phyloP scores from a whole-genome alignment of 2,329 filamentous ascomycete genomes.

The Cryphonectria japonica region DNA sequence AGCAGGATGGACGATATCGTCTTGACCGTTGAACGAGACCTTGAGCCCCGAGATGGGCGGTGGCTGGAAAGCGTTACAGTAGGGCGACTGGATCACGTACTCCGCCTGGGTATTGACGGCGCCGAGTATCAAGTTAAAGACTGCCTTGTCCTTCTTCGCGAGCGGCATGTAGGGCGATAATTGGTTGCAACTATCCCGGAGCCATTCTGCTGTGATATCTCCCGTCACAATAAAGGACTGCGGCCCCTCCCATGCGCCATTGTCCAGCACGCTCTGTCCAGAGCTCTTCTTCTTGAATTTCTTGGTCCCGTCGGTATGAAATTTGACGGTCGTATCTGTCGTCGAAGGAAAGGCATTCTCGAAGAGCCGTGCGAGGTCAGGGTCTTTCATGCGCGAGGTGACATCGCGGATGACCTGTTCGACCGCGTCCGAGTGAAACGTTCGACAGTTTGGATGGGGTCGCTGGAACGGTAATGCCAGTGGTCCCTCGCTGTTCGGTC shows the following conservation, averaged over 20 bases:
- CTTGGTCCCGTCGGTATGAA: constrained; percentile 70
- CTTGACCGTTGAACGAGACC: constrained; percentile 76
- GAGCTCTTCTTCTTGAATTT: constrained; percentile 43
- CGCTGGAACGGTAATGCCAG: constrained; percentile 84
- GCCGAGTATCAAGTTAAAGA: constrained; percentile 81
- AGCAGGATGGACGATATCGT: constrained; percentile 80
- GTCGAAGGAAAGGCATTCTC: constrained; percentile 95
- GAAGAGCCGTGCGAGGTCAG: constrained; percentile 88
- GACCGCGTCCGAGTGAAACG: constrained; percentile 83
- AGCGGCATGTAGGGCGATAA: constrained; percentile 86
- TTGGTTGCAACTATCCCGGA: constrained; percentile 90
- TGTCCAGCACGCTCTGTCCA: constrained; percentile 45
- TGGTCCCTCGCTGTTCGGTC: constrained; percentile 78
- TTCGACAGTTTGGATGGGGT: constrained; percentile 79
- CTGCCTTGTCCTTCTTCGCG: constrained; percentile 76
- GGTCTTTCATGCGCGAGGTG: constrained; percentile 77
- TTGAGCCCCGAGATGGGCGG: constrained; percentile 79
- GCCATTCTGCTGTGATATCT: constrained; percentile 92
- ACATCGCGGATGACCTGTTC: constrained; percentile 87
- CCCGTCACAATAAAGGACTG: constrained; percentile 94
- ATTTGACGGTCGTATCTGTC: constrained; percentile 85
- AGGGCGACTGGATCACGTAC: constrained; percentile 91
- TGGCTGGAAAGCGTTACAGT: constrained; percentile 98
- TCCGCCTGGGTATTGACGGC: constrained; percentile 96
- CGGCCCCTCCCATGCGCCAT: constrained; percentile 75